Evolutionary conservation across 73 alveolate species (phyloP).

Genomic region (Stentor coeruleus): DNA sequence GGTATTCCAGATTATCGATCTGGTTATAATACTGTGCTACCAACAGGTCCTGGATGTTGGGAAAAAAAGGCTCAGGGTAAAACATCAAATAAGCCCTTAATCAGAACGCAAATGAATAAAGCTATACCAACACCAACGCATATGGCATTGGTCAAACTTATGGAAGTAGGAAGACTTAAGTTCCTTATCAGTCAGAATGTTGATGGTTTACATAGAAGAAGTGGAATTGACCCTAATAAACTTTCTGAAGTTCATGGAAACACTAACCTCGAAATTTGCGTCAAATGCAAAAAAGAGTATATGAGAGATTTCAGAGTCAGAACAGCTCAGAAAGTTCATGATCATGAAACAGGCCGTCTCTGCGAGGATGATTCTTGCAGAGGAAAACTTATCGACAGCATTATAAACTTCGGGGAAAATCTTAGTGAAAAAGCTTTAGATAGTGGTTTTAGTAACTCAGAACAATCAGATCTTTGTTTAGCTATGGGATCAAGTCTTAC

Average conservation of each 20-base stretch:
- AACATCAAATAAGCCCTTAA: slow-evolving; percentile 29
- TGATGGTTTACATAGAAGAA: slow-evolving; percentile 94
- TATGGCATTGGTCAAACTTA: slow-evolving; percentile 64
- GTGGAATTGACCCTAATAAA: slow-evolving; percentile 76
- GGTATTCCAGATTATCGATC: slow-evolving; percentile 97
- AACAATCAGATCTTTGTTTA: slow-evolving; percentile 77
- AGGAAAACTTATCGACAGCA: slow-evolving; percentile 65
- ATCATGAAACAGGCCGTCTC: slow-evolving; percentile 67
- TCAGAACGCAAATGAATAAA: slow-evolving; percentile 29
- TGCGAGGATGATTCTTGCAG: slow-evolving; percentile 74
- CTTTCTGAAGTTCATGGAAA: slow-evolving; percentile 90
- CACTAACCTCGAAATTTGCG: slow-evolving; percentile 69
- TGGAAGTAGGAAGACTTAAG: slow-evolving; percentile 54
- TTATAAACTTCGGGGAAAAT: slow-evolving; percentile 74
- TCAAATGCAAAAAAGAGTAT: slow-evolving; percentile 58
- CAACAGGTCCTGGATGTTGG: slow-evolving; percentile 85
- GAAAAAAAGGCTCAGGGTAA: slow-evolving; percentile 63
- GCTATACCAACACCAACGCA: slow-evolving; percentile 72
- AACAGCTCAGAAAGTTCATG: slow-evolving; percentile 69
- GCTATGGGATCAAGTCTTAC: slow-evolving; percentile 91
- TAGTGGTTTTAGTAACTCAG: slow-evolving; percentile 47
- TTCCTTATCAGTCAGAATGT: slow-evolving; percentile 75
- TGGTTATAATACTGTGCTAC: slow-evolving; percentile 66
- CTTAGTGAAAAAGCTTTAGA: slow-evolving; percentile 57
- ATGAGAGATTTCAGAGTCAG: slow-evolving; percentile 80